A percentile compares a stretch with the other conserved stretches of the same genome.
Conservation (phyloP, 2,329 filamentous ascomycete genomes). For the Paecilomyces niveus region DNA sequence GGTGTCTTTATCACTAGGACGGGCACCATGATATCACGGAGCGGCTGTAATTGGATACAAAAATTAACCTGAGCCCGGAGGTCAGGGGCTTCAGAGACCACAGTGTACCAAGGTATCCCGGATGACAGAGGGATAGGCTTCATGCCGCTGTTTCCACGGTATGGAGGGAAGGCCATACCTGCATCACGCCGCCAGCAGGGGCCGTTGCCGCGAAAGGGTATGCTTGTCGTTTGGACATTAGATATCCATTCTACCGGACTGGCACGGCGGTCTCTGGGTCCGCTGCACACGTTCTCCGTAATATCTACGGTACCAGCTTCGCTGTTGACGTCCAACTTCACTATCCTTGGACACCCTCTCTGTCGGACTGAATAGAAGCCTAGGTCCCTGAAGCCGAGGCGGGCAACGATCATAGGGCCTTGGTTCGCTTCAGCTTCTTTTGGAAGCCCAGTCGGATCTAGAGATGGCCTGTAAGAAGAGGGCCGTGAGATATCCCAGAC, state of each 20-base stretch:
- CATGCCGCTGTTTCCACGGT: constrained; percentile 34
- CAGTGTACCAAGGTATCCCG: constrained; percentile 24
- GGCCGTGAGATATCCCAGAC: constrained; percentile 53
- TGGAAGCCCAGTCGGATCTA: constrained; percentile 38
- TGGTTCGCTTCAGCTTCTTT: constrained; percentile 24
- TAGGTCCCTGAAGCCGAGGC: constrained; percentile 46
- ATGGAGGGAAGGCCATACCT: constrained; percentile 39
- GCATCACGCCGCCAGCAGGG: constrained; percentile 45
- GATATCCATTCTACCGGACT: constrained; percentile 31
- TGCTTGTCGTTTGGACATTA: constrained; percentile 44
- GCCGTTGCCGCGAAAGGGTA: constrained; percentile 47
- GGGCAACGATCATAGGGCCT: constrained; percentile 41
- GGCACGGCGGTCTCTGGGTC: constrained; percentile 42
- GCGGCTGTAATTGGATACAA: constrained; percentile 26
- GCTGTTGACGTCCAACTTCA: constrained; percentile 46
- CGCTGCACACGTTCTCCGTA: constrained; percentile 50
- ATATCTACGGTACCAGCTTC: constrained; percentile 45
- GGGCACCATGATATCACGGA: constrained; percentile 14
- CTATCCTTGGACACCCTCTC: constrained; percentile 43
- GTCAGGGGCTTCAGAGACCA: constrained; percentile 31
- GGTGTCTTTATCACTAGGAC: constrained; percentile 24
- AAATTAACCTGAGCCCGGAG: constrained; percentile 23
- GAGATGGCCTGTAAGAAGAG: constrained; percentile 44
- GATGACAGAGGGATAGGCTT: constrained; percentile 23
- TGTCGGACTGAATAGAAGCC: constrained; percentile 50